These are phyloP conservation scores for Diplodia mutila DNA, from an alignment of 2,329 filamentous ascomycete species.

Conservation along the genomic window DNA sequence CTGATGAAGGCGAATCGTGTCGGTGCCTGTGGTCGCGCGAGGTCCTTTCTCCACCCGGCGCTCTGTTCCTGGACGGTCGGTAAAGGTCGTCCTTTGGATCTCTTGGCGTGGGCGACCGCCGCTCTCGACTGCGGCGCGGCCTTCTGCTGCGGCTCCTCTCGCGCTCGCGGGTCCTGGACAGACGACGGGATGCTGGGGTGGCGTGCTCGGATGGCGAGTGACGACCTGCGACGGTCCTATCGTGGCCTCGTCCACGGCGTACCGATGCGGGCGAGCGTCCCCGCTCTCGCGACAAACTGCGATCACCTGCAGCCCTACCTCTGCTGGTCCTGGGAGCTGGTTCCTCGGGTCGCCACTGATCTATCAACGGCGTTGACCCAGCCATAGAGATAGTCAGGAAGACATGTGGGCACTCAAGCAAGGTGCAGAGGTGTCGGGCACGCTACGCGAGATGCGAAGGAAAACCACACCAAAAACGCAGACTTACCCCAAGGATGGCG, in stretches of 20 bases:
- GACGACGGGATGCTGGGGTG: slow-evolving; percentile 33
- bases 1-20: slow-evolving; percentile 42
- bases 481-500: slow-evolving; percentile 24
- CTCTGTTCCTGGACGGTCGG: slow-evolving; percentile 40
- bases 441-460: slow-evolving; percentile 29
- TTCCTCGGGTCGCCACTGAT: slow-evolving; percentile 50
- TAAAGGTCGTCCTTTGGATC: slow-evolving; percentile 40
- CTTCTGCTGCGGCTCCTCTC: slow-evolving; percentile 23
- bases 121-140: slow-evolving; percentile 39
- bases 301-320: slow-evolving; percentile 37
- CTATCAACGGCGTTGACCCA: slow-evolving; percentile 48
- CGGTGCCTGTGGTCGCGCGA: slow-evolving; percentile 40
- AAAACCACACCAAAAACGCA: slow-evolving; percentile 22
- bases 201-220: slow-evolving; percentile 26
- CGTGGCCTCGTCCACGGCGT: slow-evolving; percentile 38
- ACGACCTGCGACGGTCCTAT: slow-evolving; percentile 34
- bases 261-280: slow-evolving; percentile 40
- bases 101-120: slow-evolving; percentile 30
- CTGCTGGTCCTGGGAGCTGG: slow-evolving; percentile 39
- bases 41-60: slow-evolving; percentile 42
- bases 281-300: slow-evolving; percentile 36
- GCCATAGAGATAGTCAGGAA: slow-evolving; percentile 47
- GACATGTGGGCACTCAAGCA: slow-evolving; percentile 43
- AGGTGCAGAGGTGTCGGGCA: slow-evolving; percentile 42
- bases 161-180: slow-evolving; percentile 35